These are phyloP conservation scores for Dactylellina drechsleri DNA, from an alignment of 2,329 filamentous ascomycete species.

Conservation along the genomic window DNA sequence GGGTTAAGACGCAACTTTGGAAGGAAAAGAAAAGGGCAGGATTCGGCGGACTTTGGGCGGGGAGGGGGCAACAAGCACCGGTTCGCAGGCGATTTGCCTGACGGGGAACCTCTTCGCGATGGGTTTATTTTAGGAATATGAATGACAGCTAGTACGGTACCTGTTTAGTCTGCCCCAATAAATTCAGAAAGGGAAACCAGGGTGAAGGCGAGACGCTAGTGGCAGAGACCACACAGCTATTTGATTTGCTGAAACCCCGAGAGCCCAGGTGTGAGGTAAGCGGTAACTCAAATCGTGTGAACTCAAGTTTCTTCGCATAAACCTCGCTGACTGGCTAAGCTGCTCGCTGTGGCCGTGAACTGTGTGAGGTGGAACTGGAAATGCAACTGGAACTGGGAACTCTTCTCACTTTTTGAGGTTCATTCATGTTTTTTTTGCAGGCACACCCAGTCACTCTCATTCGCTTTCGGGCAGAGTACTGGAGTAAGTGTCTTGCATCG, in stretches of 20 bases:
- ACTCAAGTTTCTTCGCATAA: slow-evolving; percentile 12
- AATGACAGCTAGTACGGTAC: slow-evolving; percentile 8
- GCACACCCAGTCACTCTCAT: no score
- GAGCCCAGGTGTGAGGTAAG: slow-evolving; percentile 45
- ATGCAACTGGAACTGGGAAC: no score
- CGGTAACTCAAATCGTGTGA: slow-evolving; percentile 53
- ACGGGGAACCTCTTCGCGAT: slow-evolving; percentile 52
- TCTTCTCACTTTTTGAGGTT: no score
- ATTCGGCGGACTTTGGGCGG: slow-evolving; percentile 1
- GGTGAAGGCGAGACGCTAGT: slow-evolving; percentile 54
- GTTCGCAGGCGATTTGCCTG: slow-evolving; percentile 53
- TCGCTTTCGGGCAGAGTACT: background rate
- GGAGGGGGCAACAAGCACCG: slow-evolving; percentile 42
- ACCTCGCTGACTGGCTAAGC: no score
- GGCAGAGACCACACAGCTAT: slow-evolving; percentile 31
- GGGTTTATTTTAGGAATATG: slow-evolving; percentile 49
- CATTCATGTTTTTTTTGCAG: no score
- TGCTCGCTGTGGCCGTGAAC: no score
- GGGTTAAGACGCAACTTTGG: slow-evolving; percentile 6
- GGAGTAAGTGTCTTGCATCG: background rate
- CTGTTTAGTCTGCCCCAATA: slow-evolving; percentile 38
- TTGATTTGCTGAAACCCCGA: slow-evolving; percentile 54
- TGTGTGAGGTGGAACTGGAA: no score
- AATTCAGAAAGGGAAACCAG: slow-evolving; percentile 45
- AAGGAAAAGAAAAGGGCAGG: slow-evolving; percentile 23